Conservation (phyloP, 306 rosid species). For the Oxytropis ochrocephala region DNA sequence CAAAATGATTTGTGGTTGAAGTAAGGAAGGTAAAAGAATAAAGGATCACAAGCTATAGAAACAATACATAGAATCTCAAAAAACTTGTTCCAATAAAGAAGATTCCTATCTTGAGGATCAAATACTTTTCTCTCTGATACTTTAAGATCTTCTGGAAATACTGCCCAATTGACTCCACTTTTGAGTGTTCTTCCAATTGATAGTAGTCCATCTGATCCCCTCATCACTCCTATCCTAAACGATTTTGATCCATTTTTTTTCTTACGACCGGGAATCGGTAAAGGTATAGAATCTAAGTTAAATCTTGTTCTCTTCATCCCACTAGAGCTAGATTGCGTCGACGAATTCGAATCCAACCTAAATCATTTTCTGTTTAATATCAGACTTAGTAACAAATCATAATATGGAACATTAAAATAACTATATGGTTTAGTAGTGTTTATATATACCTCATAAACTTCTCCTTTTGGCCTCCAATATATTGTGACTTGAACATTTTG, state of each 20-base stretch:
- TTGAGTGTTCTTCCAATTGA: slow-evolving; percentile 66
- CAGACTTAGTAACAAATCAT: background rate
- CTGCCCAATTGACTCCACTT: slow-evolving; percentile 52
- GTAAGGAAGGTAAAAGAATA: slow-evolving; percentile 82
- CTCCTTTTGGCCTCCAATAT: slow-evolving; percentile 43
- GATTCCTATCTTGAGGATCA: slow-evolving; percentile 79
- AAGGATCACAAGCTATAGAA: slow-evolving; percentile 74
- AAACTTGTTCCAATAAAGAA: slow-evolving; percentile 70
- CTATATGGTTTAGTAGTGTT: background rate
- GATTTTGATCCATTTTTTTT: slow-evolving; percentile 47
- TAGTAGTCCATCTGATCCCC: slow-evolving; percentile 65
- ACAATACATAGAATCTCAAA: slow-evolving; percentile 74
- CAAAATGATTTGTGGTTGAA: slow-evolving; percentile 55
- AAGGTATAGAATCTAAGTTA: slow-evolving; percentile 38
- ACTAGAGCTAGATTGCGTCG: slow-evolving; percentile 27
- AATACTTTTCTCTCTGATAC: slow-evolving; percentile 62
- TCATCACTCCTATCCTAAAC: slow-evolving; percentile 41
- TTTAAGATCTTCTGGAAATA: slow-evolving; percentile 71
- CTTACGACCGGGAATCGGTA: slow-evolving; percentile 30
- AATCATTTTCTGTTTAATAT: slow-evolving; percentile 21
- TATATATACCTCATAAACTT: slow-evolving; percentile 50
- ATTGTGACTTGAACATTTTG: slow-evolving; percentile 50
- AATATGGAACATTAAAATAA: background rate
- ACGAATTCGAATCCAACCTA: slow-evolving; percentile 59
- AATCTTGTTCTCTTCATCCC: slow-evolving; percentile 52